A percentile compares a stretch with the other conserved stretches of the same genome.
Evolutionary conservation across 768 basidiomycete species (phyloP).

Genomic region (Coprinellus micaceus): DNA sequence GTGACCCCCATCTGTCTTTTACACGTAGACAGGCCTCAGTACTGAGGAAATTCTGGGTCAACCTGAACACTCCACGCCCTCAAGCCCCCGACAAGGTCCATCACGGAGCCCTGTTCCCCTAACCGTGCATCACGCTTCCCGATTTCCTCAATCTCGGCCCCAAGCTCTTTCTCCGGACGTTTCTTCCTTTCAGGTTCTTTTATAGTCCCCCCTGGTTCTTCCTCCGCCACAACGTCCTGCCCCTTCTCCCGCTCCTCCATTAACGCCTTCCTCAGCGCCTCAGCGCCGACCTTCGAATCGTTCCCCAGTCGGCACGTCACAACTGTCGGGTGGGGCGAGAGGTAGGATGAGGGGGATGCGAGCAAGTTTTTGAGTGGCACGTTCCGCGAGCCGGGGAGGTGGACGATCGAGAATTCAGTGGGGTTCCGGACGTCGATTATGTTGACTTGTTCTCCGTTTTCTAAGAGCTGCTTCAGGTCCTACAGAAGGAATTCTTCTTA

Average conservation of each 20-base stretch:
- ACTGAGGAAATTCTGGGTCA: slow-evolving; percentile 76
- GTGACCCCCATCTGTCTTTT: too few relatives aligned
- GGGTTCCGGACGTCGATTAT: slow-evolving; percentile 79
- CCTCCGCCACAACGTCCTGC: background rate
- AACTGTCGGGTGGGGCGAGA: slow-evolving; percentile 52
- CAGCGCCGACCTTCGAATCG: slow-evolving; percentile 86
- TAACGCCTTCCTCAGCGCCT: slow-evolving; percentile 44
- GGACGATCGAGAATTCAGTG: slow-evolving; percentile 84
- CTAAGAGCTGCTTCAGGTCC: slow-evolving; percentile 45
- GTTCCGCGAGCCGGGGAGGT: slow-evolving; percentile 68
- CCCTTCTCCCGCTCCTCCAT: slow-evolving; percentile 14
- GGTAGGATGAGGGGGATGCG: background rate
- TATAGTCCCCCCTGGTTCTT: slow-evolving; percentile 12
- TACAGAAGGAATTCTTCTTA: slow-evolving; percentile 21
- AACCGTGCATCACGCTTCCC: too few relatives aligned
- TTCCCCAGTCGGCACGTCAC: slow-evolving; percentile 87
- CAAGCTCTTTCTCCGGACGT: too few relatives aligned
- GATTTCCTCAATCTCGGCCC: too few relatives aligned
- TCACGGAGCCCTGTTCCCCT: slow-evolving; percentile 26
- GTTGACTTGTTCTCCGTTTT: slow-evolving; percentile 23
- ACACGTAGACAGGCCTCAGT: too few relatives aligned
- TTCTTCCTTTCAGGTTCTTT: too few relatives aligned
- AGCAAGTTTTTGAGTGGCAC: slow-evolving; percentile 63
- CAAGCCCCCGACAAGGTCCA: slow-evolving; percentile 80
- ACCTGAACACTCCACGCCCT: slow-evolving; percentile 74